Percentiles rank a stretch among this genome's conserved stretches.
phyloP scores from a whole-genome alignment of 2,329 filamentous ascomycete genomes.

The Diaporthe helianthi region DNA sequence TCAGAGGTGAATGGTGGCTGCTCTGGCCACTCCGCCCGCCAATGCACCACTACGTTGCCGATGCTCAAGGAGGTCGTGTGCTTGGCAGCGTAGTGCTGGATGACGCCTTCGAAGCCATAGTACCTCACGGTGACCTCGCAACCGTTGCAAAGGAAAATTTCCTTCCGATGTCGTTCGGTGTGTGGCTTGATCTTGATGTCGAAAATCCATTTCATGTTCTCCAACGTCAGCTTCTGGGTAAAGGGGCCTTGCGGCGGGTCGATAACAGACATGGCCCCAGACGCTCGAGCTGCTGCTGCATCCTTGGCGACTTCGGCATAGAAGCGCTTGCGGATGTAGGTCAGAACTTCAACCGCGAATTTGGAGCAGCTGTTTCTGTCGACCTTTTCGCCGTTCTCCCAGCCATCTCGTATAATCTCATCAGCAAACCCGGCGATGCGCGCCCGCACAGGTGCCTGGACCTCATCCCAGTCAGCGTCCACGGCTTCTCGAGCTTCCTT shows the following conservation, averaged over 20 bases:
- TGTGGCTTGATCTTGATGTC: slow-evolving; percentile 76
- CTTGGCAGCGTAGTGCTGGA: slow-evolving; percentile 85
- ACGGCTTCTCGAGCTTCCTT: slow-evolving; percentile 64
- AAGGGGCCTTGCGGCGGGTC: slow-evolving; percentile 62
- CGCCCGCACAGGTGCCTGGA: slow-evolving; percentile 71
- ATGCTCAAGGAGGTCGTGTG: slow-evolving; percentile 74
- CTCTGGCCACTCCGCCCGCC: slow-evolving; percentile 83
- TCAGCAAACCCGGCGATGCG: slow-evolving; percentile 72
- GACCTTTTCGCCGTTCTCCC: slow-evolving; percentile 69
- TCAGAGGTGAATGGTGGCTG: slow-evolving; percentile 74
- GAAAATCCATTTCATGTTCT: slow-evolving; percentile 88
- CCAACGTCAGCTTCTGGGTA: slow-evolving; percentile 71
- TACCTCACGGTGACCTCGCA: slow-evolving; percentile 71
- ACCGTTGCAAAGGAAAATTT: slow-evolving; percentile 77
- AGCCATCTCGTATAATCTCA: slow-evolving; percentile 70
- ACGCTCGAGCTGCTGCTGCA: slow-evolving; percentile 53
- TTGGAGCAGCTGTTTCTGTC: slow-evolving; percentile 68
- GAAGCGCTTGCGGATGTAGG: slow-evolving; percentile 72
- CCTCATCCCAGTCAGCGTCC: slow-evolving; percentile 74
- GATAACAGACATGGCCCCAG: slow-evolving; percentile 51
- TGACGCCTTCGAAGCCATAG: slow-evolving; percentile 79
- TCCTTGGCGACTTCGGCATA: slow-evolving; percentile 66
- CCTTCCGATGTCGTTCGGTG: slow-evolving; percentile 71
- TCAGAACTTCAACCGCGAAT: slow-evolving; percentile 76
- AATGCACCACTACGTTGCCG: slow-evolving; percentile 77